Percentiles rank a stretch among this genome's conserved stretches.
Evolutionary conservation across 306 rosid species (phyloP).

Genomic region (Myrica gale): DNA sequence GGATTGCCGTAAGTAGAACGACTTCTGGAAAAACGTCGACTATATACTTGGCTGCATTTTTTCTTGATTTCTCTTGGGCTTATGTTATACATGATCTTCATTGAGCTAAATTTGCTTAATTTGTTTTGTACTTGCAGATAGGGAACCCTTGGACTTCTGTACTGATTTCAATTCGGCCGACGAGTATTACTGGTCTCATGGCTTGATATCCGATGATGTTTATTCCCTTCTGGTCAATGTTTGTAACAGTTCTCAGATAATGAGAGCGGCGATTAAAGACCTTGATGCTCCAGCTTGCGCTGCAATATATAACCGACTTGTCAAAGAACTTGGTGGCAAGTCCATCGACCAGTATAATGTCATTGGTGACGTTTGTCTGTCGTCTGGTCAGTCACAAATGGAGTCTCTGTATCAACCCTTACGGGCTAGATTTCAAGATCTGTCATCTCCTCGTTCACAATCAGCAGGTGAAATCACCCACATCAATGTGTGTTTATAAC

Average conservation of each 20-base stretch:
- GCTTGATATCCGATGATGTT: slow-evolving; percentile 32
- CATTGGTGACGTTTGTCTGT: background rate
- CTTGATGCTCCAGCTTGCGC: background rate
- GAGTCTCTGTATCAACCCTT: background rate
- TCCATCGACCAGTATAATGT: background rate
- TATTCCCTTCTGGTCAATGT: slow-evolving; percentile 12
- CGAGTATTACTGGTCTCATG: slow-evolving; percentile 42
- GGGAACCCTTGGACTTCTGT: slow-evolving; percentile 39
- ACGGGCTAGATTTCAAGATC: background rate
- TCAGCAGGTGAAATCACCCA: background rate
- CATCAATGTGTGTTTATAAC: background rate
- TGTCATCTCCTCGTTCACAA: background rate
- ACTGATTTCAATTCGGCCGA: slow-evolving; percentile 26
- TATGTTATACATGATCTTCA: background rate
- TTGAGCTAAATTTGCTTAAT: background rate
- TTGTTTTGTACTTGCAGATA: slow-evolving; percentile 25
- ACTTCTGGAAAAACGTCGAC: background rate
- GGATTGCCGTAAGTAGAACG: slow-evolving; percentile 39
- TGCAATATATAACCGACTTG: background rate
- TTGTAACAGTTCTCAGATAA: slow-evolving; percentile 26
- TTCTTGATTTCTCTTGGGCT: background rate
- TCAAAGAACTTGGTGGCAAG: background rate
- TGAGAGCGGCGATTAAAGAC: background rate
- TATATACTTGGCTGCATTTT: background rate
- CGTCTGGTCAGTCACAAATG: background rate